Evolutionary conservation across 805 yeast species (phyloP), one percentile per base, ranked within the genome.

Genomic region (Candida ficus): DNA sequence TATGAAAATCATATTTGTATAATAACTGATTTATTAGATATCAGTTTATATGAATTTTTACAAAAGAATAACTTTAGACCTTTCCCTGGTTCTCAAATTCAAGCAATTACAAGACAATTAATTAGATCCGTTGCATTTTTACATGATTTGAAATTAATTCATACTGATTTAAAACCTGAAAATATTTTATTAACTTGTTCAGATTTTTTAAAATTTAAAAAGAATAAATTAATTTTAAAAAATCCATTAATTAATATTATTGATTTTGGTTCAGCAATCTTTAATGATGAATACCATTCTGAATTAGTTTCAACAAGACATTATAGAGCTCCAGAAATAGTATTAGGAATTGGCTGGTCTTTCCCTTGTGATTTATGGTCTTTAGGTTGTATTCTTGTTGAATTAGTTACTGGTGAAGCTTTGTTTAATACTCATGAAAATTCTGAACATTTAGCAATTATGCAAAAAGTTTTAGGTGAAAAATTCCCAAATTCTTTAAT

Each of bases 281-380:
- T 93, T 55, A 76, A 85, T 52, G 95, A 90, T 62, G 98, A 93
- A 64, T 89, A 85, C 58, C 99, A 93, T 67, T 80, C 95, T 4
- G 78, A 84, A 17, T 80, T 93, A 13, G 96, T 93, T 10, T 86
- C 96, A 7, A 93, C 99, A 2, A 72, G 99, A 37, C 99, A 93
- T 62, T 93, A 93, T 61, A 69, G 99, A 39, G 99, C 99, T 0
- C 99, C 99, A 0, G 99, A 93, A 60, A 89, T 93, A 47, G 88
- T 91, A 2, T 64, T 93, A 23, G 96, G 96, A 2, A 72, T 77
- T n/a, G 96, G 97, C 16, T 93, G 99, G 98, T 84, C 96, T 7
- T 89, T 75, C 53, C 95, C 97, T 1, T 91, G 98, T 61, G 99
- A 93, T 60, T 68, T 91, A 66, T 93, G 99, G 99, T 86, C 96